Evolutionary conservation across 768 basidiomycete genomes (phyloP).

Genomic region (Mycena epipterygia): DNA sequence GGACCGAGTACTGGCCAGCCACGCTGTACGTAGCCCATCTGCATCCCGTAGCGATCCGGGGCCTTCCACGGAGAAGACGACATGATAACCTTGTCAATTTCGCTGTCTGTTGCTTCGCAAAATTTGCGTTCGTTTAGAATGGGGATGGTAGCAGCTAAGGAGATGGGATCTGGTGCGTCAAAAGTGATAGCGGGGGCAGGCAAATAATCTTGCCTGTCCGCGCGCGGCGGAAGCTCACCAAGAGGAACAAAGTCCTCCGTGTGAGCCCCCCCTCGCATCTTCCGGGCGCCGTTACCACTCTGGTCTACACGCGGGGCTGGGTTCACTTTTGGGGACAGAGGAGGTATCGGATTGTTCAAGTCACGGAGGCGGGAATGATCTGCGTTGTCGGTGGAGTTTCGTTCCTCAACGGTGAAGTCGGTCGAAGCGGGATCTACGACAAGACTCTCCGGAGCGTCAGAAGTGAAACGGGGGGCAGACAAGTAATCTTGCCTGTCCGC

Average conservation of each 20-base stretch:
- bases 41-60: neutral
- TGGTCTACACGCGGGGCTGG: neutral
- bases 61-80: neutral
- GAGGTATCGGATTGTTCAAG: too few relatives aligned
- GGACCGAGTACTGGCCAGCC: neutral
- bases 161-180: neutral
- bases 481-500: too few relatives aligned
- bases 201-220: constrained; percentile 13
- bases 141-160: neutral
- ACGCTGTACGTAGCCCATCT: neutral
- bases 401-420: too few relatives aligned
- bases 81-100: neutral
- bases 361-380: too few relatives aligned
- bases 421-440: too few relatives aligned
- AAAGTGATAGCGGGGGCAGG: constrained; percentile 1
- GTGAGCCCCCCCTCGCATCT: neutral
- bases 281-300: neutral
- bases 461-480: too few relatives aligned
- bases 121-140: neutral
- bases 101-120: neutral
- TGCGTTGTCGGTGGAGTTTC: too few relatives aligned
- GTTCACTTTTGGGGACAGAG: neutral
- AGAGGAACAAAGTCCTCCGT: neutral
- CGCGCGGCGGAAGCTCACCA: neutral
- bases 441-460: too few relatives aligned